Evolutionary conservation across 176 grass and related monocot genomes (phyloP).

Genomic region (Poa pratensis): DNA sequence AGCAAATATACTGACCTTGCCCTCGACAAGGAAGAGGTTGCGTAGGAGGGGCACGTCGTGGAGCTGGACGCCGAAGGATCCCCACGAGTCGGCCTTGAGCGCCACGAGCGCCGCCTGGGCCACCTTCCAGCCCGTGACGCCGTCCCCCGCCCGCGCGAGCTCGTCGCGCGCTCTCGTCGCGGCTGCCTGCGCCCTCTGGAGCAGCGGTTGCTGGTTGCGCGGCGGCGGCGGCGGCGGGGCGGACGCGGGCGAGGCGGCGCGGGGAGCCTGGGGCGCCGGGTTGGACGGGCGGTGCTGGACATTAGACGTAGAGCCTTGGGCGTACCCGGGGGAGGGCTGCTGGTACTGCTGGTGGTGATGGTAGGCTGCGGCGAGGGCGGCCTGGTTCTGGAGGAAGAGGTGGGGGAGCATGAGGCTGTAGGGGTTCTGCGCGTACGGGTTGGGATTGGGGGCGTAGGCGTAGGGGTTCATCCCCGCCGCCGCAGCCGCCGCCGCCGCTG

Average conservation of each 20-base stretch:
- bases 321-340: conserved; percentile 22
- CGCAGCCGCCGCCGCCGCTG: conserved; percentile 17
- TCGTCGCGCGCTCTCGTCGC: conserved; percentile 58
- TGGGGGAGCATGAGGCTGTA: conserved; percentile 26
- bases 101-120: conserved; percentile 67
- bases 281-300: neutral
- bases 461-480: conserved; percentile 43
- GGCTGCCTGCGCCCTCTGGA: conserved; percentile 61
- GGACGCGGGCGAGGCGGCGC: neutral
- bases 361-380: conserved; percentile 36
- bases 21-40: conserved; percentile 68
- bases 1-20: conserved; percentile 64
- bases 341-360: conserved; percentile 18
- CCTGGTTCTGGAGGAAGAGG: conserved; percentile 61
- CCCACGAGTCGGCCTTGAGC: conserved; percentile 77
- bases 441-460: conserved; percentile 48
- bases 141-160: conserved; percentile 60
- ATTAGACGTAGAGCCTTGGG: conserved; percentile 41
- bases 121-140: conserved; percentile 80
- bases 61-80: conserved; percentile 67
- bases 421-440: conserved; percentile 46
- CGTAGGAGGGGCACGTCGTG: conserved; percentile 72
- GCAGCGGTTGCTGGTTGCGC: neutral
- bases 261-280: neutral
- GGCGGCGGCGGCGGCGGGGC: conserved; percentile 12